Evolutionary conservation across 345 rosid species (phyloP), one percentile per base, ranked within the genome.

Genomic region (Hypericum androsaemum): DNA sequence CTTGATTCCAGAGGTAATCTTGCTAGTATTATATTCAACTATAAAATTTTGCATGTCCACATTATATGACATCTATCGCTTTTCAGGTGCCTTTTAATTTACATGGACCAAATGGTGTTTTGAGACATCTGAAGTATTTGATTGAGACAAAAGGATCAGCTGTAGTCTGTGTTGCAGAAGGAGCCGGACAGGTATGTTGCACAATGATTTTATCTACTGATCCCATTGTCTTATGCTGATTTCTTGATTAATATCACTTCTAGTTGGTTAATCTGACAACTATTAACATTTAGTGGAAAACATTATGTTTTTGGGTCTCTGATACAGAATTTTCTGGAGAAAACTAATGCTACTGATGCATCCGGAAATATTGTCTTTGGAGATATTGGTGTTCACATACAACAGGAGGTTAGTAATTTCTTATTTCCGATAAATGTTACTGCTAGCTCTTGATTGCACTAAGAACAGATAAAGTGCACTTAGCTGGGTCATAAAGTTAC

Each of bases 101-200:
- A 43, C 79, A 86, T 56, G 99, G 99, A 32, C 87, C 97, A 66
- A 75, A 79, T 77, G 99, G 99, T 53, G 84, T 94, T 47, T 50
- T 94, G 65, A 74, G 73, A 57, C 99, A 94, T 76, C 73, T 94
- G 55, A 88, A 85, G 60, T 88, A 86, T 67, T 77, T 94, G 22
- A 71, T 94, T 61, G 89, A 86, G 80, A 94, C 85, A 51, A 88
- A 94, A 76, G 97, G 99, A 60, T 94, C 96, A 0, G 97, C 94
- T 68, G 99, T 94, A 43, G 71, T 94, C 65, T 94, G 95, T 76
- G 84, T 86, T 48, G 99, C 97, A 37, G 99, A 94, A 80, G 97
- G 99, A 74, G 97, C 99, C 61, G 99, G 99, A 37, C 99, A 88
- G 94, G 97, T 94, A 47, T 17, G 59, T 59, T 36, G 9, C 15